A percentile compares a stretch with the other conserved stretches of the same genome.
phyloP scores from a whole-genome alignment of 2,329 filamentous ascomycete genomes.

The Rutstroemia sydowiana region DNA sequence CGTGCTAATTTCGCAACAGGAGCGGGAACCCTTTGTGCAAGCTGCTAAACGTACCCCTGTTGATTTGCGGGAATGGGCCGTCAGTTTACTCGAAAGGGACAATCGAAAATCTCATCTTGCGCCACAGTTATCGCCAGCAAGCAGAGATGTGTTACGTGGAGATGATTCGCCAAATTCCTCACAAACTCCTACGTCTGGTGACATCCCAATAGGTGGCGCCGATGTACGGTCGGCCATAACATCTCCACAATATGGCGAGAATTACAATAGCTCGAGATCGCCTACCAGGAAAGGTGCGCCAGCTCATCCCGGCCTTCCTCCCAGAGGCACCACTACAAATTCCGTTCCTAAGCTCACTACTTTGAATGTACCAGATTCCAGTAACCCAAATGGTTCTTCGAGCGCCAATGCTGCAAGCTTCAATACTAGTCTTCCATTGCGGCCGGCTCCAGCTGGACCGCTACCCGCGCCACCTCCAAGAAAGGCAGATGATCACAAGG shows the following conservation, averaged over 20 bases:
- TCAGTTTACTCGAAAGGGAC: constrained; percentile 87
- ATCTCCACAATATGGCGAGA: constrained; percentile 33
- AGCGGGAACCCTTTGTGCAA: constrained; percentile 88
- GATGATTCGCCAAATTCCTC: constrained; percentile 33
- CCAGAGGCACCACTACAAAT: constrained; percentile 44
- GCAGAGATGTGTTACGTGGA: constrained; percentile 62
- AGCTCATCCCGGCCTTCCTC: constrained; percentile 39
- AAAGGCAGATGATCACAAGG: constrained; percentile 43
- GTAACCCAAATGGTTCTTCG: constrained; percentile 29
- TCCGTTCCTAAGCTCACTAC: constrained; percentile 43
- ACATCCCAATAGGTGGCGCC: constrained; percentile 59
- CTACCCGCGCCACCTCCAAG: constrained; percentile 51
- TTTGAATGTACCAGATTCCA: constrained; percentile 32
- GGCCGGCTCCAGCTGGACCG: constrained; percentile 49
- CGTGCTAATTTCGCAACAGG: constrained; percentile 42
- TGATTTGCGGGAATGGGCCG: constrained; percentile 86
- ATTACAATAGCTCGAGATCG: constrained; percentile 31
- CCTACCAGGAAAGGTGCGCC: constrained; percentile 32
- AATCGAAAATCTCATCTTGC: constrained; percentile 92
- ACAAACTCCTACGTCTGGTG: constrained; percentile 61
- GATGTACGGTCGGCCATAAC: constrained; percentile 39
- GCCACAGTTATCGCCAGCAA: constrained; percentile 70
- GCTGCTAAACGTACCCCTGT: constrained; percentile 95
- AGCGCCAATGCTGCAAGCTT: constrained; percentile 46
- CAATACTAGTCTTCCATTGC: constrained; percentile 49